phyloP scores from a whole-genome alignment of 148 eudicot species.

The Rhododendron henanense region DNA sequence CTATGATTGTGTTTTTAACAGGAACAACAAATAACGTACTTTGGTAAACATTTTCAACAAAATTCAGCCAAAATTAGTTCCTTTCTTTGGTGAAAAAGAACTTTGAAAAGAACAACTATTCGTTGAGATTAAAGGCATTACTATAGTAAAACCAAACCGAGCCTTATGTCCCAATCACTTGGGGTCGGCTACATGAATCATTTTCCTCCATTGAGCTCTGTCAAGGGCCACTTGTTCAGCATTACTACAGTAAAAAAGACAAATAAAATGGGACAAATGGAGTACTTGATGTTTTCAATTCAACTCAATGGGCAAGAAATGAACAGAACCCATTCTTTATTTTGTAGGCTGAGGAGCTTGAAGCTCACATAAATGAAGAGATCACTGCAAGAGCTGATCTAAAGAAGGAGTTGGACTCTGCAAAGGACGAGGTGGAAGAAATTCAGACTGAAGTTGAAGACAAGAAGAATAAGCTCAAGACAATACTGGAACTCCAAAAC shows the following conservation, averaged over 20 bases:
- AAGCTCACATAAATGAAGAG: slow-evolving; percentile 39
- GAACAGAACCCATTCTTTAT: not conserved
- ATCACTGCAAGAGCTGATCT: slow-evolving; percentile 32
- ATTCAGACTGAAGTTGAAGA: slow-evolving; percentile 42
- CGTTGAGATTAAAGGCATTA: not conserved
- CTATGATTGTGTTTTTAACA: not conserved
- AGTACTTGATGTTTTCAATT: not conserved
- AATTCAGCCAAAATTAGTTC: not conserved
- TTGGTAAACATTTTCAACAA: not conserved
- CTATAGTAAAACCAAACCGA: not conserved
- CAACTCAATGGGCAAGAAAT: not conserved
- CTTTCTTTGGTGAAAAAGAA: not conserved
- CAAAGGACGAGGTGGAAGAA: slow-evolving; percentile 53
- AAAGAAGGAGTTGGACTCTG: slow-evolving; percentile 39
- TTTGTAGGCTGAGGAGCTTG: slow-evolving; percentile 53
- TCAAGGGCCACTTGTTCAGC: too few species aligned
- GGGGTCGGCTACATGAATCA: too few species aligned
- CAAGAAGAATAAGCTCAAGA: slow-evolving; percentile 50
- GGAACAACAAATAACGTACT: not conserved
- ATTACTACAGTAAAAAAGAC: not conserved
- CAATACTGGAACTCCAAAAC: slow-evolving; percentile 49
- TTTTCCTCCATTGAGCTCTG: too few species aligned
- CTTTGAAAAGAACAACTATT: not conserved
- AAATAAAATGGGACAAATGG: not conserved
- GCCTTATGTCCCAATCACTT: too few species aligned